Conservation (phyloP, 108 stramenopile genomes). For the Cyclotella cryptica region DNA sequence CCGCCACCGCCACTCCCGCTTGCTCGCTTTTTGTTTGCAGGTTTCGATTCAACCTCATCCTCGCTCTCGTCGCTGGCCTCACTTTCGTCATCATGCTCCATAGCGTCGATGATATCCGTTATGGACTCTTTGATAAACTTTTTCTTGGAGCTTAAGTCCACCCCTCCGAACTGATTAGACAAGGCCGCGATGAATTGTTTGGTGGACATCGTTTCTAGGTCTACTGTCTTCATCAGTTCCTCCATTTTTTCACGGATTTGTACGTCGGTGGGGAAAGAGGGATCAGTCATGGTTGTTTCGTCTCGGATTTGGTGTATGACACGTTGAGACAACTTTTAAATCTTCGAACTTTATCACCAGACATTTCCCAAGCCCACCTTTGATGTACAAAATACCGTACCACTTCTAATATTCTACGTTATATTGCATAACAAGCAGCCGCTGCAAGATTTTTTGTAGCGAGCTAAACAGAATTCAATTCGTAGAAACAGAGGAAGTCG, state of each 20-base stretch:
- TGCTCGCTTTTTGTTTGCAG: conserved; percentile 51
- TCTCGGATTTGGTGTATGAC: no score
- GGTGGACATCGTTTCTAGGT: conserved; percentile 73
- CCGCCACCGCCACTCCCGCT: conserved; percentile 51
- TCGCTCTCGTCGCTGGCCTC: conserved; percentile 35
- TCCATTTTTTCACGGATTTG: conserved; percentile 55
- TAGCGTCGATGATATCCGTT: conserved; percentile 68
- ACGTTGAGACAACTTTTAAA: no score
- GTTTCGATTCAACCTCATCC: conserved; percentile 33
- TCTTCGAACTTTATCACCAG: no score
- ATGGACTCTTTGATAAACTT: conserved; percentile 75
- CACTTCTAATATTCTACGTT: no score
- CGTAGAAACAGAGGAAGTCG: no score
- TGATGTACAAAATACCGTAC: no score
- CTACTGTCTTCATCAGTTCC: conserved; percentile 66
- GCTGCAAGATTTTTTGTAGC: no score
- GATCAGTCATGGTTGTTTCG: conserved; percentile 38
- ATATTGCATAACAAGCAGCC: no score
- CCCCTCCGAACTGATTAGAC: conserved; percentile 64
- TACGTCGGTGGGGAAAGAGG: conserved; percentile 36
- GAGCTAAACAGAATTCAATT: no score
- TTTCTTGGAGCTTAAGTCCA: conserved; percentile 55
- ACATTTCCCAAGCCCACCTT: no score
- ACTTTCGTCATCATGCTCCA: conserved; percentile 30
- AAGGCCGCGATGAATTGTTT: conserved; percentile 79